phyloP scores from a whole-genome alignment of 2,329 filamentous ascomycete genomes.

The Metarhizium album region DNA sequence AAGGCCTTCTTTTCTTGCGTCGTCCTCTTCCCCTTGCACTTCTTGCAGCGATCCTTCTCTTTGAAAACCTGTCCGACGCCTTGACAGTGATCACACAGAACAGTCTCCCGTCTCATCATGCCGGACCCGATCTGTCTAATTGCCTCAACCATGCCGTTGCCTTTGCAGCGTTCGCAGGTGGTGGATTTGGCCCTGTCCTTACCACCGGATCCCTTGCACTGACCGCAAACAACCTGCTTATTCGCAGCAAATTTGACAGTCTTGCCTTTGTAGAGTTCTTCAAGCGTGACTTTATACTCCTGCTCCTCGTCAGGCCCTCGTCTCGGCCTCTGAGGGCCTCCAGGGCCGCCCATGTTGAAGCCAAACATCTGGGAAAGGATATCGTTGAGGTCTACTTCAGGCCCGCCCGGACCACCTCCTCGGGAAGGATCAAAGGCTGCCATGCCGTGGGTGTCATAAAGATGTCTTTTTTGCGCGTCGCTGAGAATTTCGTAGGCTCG shows the following conservation, averaged over 20 bases:
- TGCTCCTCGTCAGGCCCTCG: conserved; percentile 80
- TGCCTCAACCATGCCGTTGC: conserved; percentile 64
- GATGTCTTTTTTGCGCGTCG: conserved; percentile 84
- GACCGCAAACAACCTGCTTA: conserved; percentile 81
- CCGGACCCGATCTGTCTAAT: conserved; percentile 79
- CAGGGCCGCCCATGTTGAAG: conserved; percentile 55
- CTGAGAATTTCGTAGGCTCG: conserved; percentile 96
- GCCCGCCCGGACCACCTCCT: conserved; percentile 52
- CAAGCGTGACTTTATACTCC: conserved; percentile 79
- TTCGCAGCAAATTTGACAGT: conserved; percentile 94
- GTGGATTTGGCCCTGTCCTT: conserved; percentile 85
- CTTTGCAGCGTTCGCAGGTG: conserved; percentile 75
- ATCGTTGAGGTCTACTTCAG: conserved; percentile 80
- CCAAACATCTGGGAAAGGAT: conserved; percentile 89
- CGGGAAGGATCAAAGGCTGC: conserved; percentile 76
- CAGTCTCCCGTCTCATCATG: conserved; percentile 69
- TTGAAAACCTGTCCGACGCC: conserved; percentile 82
- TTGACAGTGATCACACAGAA: conserved; percentile 72
- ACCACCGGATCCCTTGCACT: conserved; percentile 81
- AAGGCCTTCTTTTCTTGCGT: conserved; percentile 85
- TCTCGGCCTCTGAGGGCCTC: conserved; percentile 48
- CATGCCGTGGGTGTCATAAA: conserved; percentile 96
- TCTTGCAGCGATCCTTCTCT: conserved; percentile 97
- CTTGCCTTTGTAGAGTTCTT: conserved; percentile 97
- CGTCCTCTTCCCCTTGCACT: conserved; percentile 89